Evolutionary conservation across 163 green algal genomes (phyloP).

Genomic region (Chlorella variabilis): DNA sequence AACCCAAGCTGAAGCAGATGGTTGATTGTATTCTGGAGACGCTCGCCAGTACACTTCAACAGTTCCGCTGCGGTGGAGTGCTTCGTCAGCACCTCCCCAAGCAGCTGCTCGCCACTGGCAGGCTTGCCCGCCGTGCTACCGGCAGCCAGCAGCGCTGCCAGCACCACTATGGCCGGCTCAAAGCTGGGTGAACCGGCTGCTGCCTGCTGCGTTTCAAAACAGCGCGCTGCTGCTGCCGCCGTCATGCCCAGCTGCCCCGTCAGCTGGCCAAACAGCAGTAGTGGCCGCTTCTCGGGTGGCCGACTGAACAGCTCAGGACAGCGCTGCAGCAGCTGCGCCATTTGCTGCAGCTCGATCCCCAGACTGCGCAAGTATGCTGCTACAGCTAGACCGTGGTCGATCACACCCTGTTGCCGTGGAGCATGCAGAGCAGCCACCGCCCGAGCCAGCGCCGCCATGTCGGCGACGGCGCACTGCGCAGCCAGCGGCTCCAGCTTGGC

Average conservation of each 20-base stretch:
- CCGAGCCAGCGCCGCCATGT: not conserved
- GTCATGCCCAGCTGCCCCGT: slow-evolving; percentile 4
- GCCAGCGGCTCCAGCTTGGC: not conserved
- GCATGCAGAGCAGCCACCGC: not conserved
- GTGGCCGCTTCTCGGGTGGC: not conserved
- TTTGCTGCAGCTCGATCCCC: not conserved
- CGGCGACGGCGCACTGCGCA: not conserved
- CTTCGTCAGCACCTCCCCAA: not conserved
- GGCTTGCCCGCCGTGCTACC: not conserved
- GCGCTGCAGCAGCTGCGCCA: not conserved
- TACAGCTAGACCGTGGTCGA: not conserved
- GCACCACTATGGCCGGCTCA: slow-evolving; percentile 6
- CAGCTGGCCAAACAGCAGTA: slow-evolving; percentile 13
- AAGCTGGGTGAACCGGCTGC: not conserved
- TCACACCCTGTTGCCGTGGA: not conserved
- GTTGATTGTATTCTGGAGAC: not conserved
- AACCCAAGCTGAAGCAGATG: not conserved
- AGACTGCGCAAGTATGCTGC: not conserved
- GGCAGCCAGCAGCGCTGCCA: slow-evolving; percentile 9
- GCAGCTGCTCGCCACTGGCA: not conserved
- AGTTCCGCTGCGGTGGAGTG: not conserved
- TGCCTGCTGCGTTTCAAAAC: slow-evolving; percentile 3
- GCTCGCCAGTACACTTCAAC: not conserved
- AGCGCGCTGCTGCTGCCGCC: not conserved
- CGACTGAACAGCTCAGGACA: slow-evolving; percentile 19